Evolutionary conservation across 169 alveolate genomes (phyloP).

Genomic region (Theileria orientalis): DNA sequence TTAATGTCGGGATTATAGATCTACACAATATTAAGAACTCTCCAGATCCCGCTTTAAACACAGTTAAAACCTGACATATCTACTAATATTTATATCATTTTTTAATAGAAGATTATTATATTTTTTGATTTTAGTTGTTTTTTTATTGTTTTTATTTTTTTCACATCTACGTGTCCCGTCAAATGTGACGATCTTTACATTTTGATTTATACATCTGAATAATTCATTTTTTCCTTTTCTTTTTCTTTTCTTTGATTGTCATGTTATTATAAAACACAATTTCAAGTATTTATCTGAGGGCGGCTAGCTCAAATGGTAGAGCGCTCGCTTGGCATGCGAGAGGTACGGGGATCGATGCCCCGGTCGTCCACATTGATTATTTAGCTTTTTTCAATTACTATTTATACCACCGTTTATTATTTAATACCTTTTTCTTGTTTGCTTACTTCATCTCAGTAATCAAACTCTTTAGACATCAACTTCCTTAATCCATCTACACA

Average conservation of each 20-base stretch:
- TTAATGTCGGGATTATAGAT: constrained; percentile 9
- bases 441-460: not conserved
- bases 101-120: too few relatives aligned
- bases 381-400: not conserved
- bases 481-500: not conserved
- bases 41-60: not conserved
- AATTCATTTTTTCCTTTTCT: not conserved
- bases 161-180: too few relatives aligned
- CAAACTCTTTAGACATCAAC: not conserved
- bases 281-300: constrained; percentile 68
- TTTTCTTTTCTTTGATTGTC: not conserved
- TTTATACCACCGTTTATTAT: not conserved
- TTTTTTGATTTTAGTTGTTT: too few relatives aligned
- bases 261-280: not conserved
- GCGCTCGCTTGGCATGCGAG: constrained; percentile 99
- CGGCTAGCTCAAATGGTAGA: constrained; percentile 99
- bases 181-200: too few relatives aligned
- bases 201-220: too few relatives aligned
- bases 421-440: not conserved
- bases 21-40: constrained; percentile 2
- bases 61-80: too few relatives aligned
- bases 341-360: constrained; percentile 99
- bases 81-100: too few relatives aligned
- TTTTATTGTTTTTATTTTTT: too few relatives aligned
- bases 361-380: constrained; percentile 78